Evolutionary conservation across 345 rosid species (phyloP).

Genomic region (Citrus trifoliata): DNA sequence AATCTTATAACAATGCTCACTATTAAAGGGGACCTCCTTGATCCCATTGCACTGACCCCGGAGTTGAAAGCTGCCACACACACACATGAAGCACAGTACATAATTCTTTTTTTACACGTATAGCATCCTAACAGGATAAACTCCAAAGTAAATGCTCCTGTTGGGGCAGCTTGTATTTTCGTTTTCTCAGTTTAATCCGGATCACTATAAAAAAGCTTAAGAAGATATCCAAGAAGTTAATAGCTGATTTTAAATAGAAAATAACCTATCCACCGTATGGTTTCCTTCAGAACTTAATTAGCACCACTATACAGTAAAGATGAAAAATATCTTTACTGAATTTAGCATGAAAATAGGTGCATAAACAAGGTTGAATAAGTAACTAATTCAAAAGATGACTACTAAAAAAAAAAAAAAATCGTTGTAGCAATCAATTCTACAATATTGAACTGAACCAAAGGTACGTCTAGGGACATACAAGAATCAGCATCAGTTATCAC

Average conservation of each 20-base stretch:
- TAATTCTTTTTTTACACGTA: neutral
- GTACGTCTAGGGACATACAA: neutral
- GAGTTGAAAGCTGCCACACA: neutral
- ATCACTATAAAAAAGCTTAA: neutral
- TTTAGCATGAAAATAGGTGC: neutral
- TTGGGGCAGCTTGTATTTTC: neutral
- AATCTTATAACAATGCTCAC: constrained; percentile 2
- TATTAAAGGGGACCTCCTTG: neutral
- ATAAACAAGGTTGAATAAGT: neutral
- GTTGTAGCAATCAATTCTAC: neutral
- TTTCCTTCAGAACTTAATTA: neutral
- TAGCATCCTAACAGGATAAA: neutral
- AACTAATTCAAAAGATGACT: neutral
- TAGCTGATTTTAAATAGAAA: neutral
- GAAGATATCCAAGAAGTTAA: neutral
- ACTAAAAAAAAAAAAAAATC: neutral
- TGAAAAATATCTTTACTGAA: too few species aligned
- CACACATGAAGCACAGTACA: neutral
- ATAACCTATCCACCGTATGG: neutral
- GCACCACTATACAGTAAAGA: neutral
- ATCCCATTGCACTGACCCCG: neutral
- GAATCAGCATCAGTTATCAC: neutral
- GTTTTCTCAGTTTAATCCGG: neutral
- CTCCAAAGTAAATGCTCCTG: neutral
- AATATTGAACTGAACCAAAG: neutral